Conservation (phyloP, 225 moss, liverwort and hornwort genomes). For the Bryoerythrophyllum caledonicum region DNA sequence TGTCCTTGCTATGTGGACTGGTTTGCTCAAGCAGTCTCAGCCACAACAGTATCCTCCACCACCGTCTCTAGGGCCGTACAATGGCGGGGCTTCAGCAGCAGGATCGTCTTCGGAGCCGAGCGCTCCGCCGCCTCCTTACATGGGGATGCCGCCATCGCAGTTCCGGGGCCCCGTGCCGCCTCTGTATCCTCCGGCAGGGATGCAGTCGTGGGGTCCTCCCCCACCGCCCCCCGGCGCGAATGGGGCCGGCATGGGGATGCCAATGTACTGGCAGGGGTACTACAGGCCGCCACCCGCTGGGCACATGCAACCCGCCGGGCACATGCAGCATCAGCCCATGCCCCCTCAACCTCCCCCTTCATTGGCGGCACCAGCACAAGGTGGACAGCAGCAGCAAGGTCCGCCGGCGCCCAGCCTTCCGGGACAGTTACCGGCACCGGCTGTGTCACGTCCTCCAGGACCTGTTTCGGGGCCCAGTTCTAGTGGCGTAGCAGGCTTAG, state of each 20-base stretch:
- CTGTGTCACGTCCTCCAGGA: slow-evolving; percentile 31
- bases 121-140: slow-evolving; percentile 78
- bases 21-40: slow-evolving; percentile 50
- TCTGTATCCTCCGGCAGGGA: slow-evolving; percentile 73
- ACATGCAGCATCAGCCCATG: slow-evolving; percentile 87
- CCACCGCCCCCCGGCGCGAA: slow-evolving; percentile 85
- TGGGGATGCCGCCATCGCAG: slow-evolving; percentile 78
- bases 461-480: slow-evolving; percentile 31
- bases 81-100: slow-evolving; percentile 49
- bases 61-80: slow-evolving; percentile 63
- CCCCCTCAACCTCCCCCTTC: slow-evolving; percentile 91
- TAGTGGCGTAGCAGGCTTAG: slow-evolving; percentile 24
- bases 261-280: slow-evolving; percentile 98
- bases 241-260: slow-evolving; percentile 79
- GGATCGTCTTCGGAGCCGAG: slow-evolving; percentile 76
- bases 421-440: slow-evolving; percentile 32
- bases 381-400: slow-evolving; percentile 57
- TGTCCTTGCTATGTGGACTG: slow-evolving; percentile 21
- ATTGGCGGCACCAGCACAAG: slow-evolving; percentile 62
- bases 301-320: slow-evolving; percentile 47
- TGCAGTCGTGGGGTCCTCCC: slow-evolving; percentile 91
- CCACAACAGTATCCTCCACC: slow-evolving; percentile 82
- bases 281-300: slow-evolving; percentile 81
- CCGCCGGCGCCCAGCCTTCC: slow-evolving; percentile 41
- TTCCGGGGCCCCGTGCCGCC: slow-evolving; percentile 76